Conservation (phyloP, 2,329 filamentous ascomycete species). For the Rhynchosporium agropyri region DNA sequence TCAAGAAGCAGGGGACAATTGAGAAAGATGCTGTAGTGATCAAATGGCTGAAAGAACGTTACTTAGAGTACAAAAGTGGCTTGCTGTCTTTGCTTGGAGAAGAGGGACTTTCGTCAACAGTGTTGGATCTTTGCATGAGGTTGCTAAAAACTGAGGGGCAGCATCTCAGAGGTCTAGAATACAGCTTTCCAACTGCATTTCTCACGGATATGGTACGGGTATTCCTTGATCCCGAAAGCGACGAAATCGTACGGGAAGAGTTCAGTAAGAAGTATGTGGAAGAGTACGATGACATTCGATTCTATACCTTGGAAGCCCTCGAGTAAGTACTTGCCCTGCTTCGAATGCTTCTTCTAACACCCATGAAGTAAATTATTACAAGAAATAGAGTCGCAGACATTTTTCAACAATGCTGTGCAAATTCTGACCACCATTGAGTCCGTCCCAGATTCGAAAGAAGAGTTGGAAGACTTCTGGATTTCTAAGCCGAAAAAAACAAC, state of each 20-base stretch:
- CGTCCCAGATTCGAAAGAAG: slow-evolving; percentile 67
- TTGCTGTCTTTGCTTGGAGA: slow-evolving; percentile 63
- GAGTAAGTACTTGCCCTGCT: slow-evolving; percentile 55
- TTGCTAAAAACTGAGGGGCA: slow-evolving; percentile 78
- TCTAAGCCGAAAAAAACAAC: slow-evolving; percentile 66
- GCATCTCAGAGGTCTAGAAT: slow-evolving; percentile 61
- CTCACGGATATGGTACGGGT: slow-evolving; percentile 66
- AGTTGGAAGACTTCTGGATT: slow-evolving; percentile 70
- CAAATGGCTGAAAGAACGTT: slow-evolving; percentile 76
- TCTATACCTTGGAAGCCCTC: slow-evolving; percentile 76
- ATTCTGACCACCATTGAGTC: slow-evolving; percentile 69
- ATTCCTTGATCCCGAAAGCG: slow-evolving; percentile 60
- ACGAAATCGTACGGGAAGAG: slow-evolving; percentile 64
- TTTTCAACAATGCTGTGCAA: slow-evolving; percentile 61
- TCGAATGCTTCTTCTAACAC: slow-evolving; percentile 23
- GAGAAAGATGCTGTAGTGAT: slow-evolving; percentile 76
- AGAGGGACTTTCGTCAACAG: slow-evolving; percentile 68
- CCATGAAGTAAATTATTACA: slow-evolving; percentile 43
- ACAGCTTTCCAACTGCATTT: slow-evolving; percentile 69
- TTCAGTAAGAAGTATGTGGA: slow-evolving; percentile 80
- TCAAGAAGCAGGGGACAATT: slow-evolving; percentile 63
- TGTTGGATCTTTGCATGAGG: slow-evolving; percentile 79
- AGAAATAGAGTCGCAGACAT: slow-evolving; percentile 26
- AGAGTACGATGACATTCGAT: slow-evolving; percentile 81
- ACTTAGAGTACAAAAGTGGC: slow-evolving; percentile 68